Evolutionary conservation across 768 basidiomycete species (phyloP), one percentile per base, ranked within the genome.

Genomic region (Leucocoprinus birnbaumii): DNA sequence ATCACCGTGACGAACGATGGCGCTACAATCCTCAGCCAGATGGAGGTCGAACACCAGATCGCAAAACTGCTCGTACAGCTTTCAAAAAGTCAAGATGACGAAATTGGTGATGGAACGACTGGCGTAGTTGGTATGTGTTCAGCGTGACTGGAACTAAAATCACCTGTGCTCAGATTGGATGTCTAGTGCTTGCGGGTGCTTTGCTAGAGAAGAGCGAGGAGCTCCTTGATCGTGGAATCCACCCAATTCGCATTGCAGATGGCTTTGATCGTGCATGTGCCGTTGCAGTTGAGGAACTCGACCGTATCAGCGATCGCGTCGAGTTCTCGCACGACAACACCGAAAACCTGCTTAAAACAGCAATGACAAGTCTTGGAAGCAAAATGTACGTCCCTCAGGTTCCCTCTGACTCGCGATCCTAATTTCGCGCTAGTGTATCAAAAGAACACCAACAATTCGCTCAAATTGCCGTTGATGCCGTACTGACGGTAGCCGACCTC

Each of bases 1-100:
- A 98, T 99, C 65, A 98, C 95, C 27, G 96, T 98, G 35, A 98
- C 97, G 13, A 99, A 99, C 72, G 97, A 99, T 72, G 97, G 97
- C 48, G 97, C 97, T 5, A 99, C 97, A 21, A 99, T 99, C 62
- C 78, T 99, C 54, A 85, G 94, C 21, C 96, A 98, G 76, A 98
- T 99, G 94, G 93, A 97, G 70, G 95, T 98, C 49, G 96, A 98
- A 65, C 96, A 99, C 68, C 96, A 96, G 75, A 96, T 99, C 65
- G 97, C 97, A 57, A 99, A 97, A 73, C 82, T 99, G 43, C 82
- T 99, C 31, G 97, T 99, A 1, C 91, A 98, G 66, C 79, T 98
- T 40, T 95, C 93, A 16, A 96, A 95, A 77, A 94, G 91, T 68
- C 97, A 99, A 75, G 97, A 99, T 69, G 97, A 99, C 70, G 97